A percentile compares a stretch with the other conserved stretches of the same genome.
Evolutionary conservation across 2,329 filamentous ascomycete species (phyloP).

Genomic region (Daldinia sp.): DNA sequence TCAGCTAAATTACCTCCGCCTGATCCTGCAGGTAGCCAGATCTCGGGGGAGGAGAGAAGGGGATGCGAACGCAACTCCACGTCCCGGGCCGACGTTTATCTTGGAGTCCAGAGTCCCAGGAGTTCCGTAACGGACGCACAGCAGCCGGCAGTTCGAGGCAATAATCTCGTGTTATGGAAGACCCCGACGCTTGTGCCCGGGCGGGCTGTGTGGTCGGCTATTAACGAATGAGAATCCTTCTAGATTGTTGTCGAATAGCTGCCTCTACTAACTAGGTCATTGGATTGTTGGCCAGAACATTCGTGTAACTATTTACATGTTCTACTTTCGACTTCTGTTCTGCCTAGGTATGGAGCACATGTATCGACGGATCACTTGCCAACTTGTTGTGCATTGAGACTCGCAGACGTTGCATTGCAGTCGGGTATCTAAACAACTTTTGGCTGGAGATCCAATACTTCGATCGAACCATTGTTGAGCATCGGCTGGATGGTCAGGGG

Average conservation of each 20-base stretch:
- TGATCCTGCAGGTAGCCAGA: slow-evolving; percentile 45
- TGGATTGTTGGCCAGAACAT: not conserved
- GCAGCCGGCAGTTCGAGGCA: slow-evolving; percentile 13
- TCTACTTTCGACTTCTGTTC: too few species aligned
- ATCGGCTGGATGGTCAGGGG: not conserved
- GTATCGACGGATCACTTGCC: not conserved
- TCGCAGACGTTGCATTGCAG: not conserved
- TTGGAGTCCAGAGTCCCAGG: not conserved
- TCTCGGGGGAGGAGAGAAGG: slow-evolving; percentile 20
- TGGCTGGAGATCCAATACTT: not conserved
- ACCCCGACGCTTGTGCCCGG: not conserved
- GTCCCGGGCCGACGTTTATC: not conserved
- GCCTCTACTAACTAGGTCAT: not conserved
- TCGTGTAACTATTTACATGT: not conserved
- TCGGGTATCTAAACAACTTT: not conserved
- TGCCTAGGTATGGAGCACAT: too few species aligned
- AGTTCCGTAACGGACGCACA: not conserved
- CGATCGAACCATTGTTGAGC: not conserved
- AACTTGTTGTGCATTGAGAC: not conserved
- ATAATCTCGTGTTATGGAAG: not conserved
- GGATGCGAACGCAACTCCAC: not conserved
- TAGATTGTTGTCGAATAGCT: not conserved
- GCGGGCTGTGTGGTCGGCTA: not conserved
- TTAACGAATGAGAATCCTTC: not conserved
- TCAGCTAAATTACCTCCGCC: slow-evolving; percentile 8